Conservation (phyloP, 2,329 filamentous ascomycete genomes). For the Trichoderma semiorbis region DNA sequence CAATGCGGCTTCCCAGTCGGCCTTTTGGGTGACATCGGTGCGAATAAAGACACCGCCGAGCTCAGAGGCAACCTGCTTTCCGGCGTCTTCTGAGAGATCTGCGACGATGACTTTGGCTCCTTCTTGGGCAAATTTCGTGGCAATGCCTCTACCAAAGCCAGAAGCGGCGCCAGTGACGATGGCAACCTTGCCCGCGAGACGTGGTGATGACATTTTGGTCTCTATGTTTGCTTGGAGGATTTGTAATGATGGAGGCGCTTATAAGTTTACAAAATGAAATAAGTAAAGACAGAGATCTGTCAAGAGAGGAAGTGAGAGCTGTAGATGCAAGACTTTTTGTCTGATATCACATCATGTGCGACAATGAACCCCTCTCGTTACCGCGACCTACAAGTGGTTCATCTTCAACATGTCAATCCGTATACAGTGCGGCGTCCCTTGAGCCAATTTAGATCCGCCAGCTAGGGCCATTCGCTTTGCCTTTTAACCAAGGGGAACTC, state of each 20-base stretch:
- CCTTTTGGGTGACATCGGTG: constrained; percentile 49
- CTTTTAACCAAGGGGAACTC: background rate
- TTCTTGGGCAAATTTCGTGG: constrained; percentile 55
- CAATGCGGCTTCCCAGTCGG: constrained; percentile 52
- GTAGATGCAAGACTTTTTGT: background rate
- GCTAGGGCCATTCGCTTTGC: background rate
- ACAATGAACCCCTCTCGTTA: background rate
- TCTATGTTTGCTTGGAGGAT: background rate
- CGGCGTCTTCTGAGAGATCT: constrained; percentile 55
- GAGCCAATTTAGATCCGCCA: background rate
- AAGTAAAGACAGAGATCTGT: background rate
- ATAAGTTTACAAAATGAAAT: background rate
- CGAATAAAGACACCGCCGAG: constrained; percentile 42
- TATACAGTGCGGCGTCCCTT: constrained; percentile 1
- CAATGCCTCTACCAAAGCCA: constrained; percentile 63
- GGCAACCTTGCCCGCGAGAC: constrained; percentile 41
- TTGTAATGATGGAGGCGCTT: background rate
- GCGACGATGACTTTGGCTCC: constrained; percentile 60
- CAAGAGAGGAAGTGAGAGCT: background rate
- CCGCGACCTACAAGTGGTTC: background rate
- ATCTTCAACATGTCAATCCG: background rate
- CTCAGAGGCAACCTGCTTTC: constrained; percentile 44
- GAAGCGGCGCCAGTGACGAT: constrained; percentile 54
- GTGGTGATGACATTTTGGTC: constrained; percentile 2
- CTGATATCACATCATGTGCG: background rate